Evolutionary conservation across 352 stramenopile species (phyloP).

Genomic region (Blastocystis sp.): DNA sequence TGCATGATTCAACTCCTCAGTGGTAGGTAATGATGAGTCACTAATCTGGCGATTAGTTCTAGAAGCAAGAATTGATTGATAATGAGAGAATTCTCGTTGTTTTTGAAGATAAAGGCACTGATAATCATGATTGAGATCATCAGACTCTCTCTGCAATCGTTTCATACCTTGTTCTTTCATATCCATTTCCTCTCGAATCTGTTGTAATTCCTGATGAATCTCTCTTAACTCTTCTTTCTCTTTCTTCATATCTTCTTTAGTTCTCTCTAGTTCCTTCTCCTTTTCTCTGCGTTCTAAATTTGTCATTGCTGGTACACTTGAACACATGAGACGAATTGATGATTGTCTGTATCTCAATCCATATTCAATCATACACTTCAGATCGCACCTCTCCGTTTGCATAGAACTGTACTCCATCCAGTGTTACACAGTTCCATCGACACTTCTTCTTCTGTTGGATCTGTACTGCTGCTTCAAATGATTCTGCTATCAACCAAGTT

Average conservation of each 20-base stretch:
- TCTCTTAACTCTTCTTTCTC: neutral
- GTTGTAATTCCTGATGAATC: neutral
- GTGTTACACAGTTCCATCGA: conserved; percentile 23
- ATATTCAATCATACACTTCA: neutral
- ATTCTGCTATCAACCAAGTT: conserved; percentile 19
- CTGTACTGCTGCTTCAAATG: neutral
- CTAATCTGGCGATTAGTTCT: too few species aligned
- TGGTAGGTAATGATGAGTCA: too few species aligned
- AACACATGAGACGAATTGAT: neutral
- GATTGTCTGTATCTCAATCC: neutral
- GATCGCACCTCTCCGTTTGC: conserved; percentile 30
- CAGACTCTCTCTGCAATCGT: too few species aligned
- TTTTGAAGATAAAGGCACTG: too few species aligned
- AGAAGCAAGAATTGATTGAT: too few species aligned
- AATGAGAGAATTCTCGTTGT: too few species aligned
- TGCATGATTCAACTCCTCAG: too few species aligned
- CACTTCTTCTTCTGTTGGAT: neutral
- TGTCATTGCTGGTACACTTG: neutral
- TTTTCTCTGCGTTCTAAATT: neutral
- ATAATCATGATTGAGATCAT: too few species aligned
- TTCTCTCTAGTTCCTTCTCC: neutral
- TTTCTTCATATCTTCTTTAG: neutral
- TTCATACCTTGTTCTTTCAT: too few species aligned
- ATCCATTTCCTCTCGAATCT: too few species aligned
- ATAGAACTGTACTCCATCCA: conserved; percentile 26